phyloP scores from a whole-genome alignment of 2,329 filamentous ascomycete species.

The Penicillium sp. region DNA sequence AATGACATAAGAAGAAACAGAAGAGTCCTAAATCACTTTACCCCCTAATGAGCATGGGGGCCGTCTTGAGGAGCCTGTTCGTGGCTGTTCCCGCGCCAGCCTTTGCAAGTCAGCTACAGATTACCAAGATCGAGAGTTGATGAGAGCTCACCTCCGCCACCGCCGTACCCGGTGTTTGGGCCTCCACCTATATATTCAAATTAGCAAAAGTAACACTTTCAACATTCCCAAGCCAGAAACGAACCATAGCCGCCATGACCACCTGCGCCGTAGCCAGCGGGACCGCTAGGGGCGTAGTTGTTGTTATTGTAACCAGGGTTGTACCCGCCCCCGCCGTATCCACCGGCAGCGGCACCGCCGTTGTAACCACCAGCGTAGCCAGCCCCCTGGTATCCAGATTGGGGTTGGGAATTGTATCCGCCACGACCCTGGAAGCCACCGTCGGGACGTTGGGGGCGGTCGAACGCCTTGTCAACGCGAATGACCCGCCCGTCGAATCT shows the following conservation, averaged over 20 bases:
- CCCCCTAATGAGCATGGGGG: slow-evolving; percentile 9
- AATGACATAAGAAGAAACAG: background rate
- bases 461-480: slow-evolving; percentile 92
- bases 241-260: slow-evolving; percentile 36
- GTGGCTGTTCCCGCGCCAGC: slow-evolving; percentile 27
- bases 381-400: slow-evolving; percentile 38
- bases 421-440: slow-evolving; percentile 48
- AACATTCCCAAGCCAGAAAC: background rate
- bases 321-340: slow-evolving; percentile 31
- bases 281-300: slow-evolving; percentile 9
- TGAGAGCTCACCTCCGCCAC: slow-evolving; percentile 25
- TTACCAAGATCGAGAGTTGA: no score
- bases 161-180: slow-evolving; percentile 29
- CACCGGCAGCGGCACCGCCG: slow-evolving; percentile 26
- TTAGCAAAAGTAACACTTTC: background rate
- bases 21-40: slow-evolving; percentile 1
- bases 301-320: slow-evolving; percentile 26
- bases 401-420: slow-evolving; percentile 45
- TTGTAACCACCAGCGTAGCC: slow-evolving; percentile 30
- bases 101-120: slow-evolving; percentile 13
- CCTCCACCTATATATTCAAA: slow-evolving; percentile 20
- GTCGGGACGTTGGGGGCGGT: slow-evolving; percentile 64
- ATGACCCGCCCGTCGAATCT: slow-evolving; percentile 94
- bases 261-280: slow-evolving; percentile 26
- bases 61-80: slow-evolving; percentile 20